Conservation (phyloP, 2,329 filamentous ascomycete species). For the Aspergillus carbonarius region DNA sequence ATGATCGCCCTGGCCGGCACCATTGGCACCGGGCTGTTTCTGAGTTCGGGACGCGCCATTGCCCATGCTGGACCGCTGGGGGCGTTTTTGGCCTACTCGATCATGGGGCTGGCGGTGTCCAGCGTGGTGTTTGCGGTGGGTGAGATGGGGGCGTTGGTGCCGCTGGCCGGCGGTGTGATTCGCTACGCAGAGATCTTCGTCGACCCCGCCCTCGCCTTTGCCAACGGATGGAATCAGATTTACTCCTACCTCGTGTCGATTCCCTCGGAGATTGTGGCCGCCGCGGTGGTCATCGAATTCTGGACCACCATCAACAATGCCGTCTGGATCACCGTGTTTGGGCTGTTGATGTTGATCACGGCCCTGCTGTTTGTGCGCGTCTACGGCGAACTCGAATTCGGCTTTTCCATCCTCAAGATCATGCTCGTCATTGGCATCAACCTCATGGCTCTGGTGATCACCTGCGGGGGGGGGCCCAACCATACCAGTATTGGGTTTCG, state of each 20-base stretch:
- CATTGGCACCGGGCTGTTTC: constrained; percentile 40
- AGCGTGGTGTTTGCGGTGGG: constrained; percentile 37
- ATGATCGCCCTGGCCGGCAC: constrained; percentile 42
- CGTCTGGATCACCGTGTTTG: constrained; percentile 48
- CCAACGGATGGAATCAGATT: constrained; percentile 41
- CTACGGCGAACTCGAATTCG: constrained; percentile 55
- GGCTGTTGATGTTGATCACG: constrained; percentile 35
- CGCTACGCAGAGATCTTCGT: constrained; percentile 38
- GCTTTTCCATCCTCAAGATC: constrained; percentile 57
- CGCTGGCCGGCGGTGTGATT: constrained; percentile 40
- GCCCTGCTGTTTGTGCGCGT: constrained; percentile 40
- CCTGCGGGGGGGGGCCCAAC: constrained; percentile 48
- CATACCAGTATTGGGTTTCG: constrained; percentile 48
- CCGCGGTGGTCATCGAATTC: constrained; percentile 55
- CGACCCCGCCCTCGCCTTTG: constrained; percentile 38
- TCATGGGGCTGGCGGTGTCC: constrained; percentile 37
- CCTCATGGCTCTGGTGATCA: constrained; percentile 52
- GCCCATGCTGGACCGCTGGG: constrained; percentile 33
- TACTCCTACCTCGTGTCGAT: constrained; percentile 35
- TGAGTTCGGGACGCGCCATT: constrained; percentile 37
- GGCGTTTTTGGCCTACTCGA: constrained; percentile 37
- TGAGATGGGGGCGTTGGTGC: constrained; percentile 40
- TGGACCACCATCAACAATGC: constrained; percentile 49
- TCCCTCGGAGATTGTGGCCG: constrained; percentile 33
- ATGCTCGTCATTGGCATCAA: constrained; percentile 62